Base-by-base conservation (phyloP, 202 grass and related monocot species). In the Carex sylvatica region DNA sequence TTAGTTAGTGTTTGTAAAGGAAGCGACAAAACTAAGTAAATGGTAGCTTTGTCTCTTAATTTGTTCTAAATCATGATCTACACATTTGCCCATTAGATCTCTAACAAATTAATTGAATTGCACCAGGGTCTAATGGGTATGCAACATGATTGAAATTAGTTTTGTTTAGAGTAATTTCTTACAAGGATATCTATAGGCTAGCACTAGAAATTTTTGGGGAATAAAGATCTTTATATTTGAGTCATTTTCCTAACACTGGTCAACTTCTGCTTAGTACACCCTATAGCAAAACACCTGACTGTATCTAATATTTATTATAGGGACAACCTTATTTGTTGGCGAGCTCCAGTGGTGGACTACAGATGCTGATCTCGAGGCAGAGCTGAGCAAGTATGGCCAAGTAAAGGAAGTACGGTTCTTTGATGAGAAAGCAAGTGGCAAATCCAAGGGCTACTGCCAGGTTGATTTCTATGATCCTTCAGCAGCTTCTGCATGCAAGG, bases 311-410 rank as follows among this genome's bases (percentile, higher is more conserved):
- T 80, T 82, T 68, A 49, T 47, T 67, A 38, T 47, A 82, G 92
- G 92, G 7, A 89, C 89, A 5, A 94, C 83, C 19, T 42, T 94
- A 49, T 94, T 94, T 67, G 92, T 89, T 7, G 92, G 92, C 3
- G 92, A 94, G 20, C 92, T 94, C 5, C 87, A 94, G 80, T 94
- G 92, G 92, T 94, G 92, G 92, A 94, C 92, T 62, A 91, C 89
- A 6, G 92, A 94, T 42, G 92, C 89, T 5, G 92, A 94, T 85
- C 86, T 94, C 16, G 89, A 94, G 70, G 83, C 15, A 5, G 92
- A 94, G 69, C 83, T 94, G 23, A 89, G 75, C 70, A 94, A 94
- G 83, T 91, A 91, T 53, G 92, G 89, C 5, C 87, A 74, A 47
- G 87, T 94, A 36, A 91, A 94, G 80, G 92, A 91, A 82, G 85